These are phyloP conservation scores for Populus alba DNA, from an alignment of 345 rosid species.

Conservation along the genomic window DNA sequence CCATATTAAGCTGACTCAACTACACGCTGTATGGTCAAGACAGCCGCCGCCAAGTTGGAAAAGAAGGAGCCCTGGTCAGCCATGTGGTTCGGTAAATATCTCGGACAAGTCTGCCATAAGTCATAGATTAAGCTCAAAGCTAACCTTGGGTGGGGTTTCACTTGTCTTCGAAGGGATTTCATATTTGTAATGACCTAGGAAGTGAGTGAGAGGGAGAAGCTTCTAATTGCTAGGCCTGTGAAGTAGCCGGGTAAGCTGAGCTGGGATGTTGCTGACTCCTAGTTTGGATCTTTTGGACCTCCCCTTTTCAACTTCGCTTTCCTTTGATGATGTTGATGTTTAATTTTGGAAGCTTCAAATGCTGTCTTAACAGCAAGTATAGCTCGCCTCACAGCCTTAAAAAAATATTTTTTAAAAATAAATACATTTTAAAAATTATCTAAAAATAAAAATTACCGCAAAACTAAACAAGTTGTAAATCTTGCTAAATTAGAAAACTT, in stretches of 20 bases:
- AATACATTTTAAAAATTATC: too few species aligned
- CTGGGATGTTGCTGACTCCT: neutral
- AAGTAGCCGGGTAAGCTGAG: neutral
- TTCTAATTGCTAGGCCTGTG: neutral
- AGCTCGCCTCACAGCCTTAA: too few species aligned
- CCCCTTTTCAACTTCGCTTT: neutral
- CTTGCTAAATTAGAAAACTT: neutral
- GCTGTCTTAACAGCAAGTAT: neutral
- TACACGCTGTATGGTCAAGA: neutral
- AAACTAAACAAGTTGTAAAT: too few species aligned
- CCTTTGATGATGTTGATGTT: too few species aligned
- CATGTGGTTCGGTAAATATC: neutral
- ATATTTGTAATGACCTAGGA: neutral
- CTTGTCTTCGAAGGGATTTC: neutral
- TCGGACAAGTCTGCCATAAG: neutral
- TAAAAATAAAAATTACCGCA: too few species aligned
- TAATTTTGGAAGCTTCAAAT: neutral
- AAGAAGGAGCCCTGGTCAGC: neutral
- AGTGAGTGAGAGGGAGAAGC: neutral
- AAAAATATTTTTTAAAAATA: too few species aligned
- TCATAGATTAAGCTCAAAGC: neutral
- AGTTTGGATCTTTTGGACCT: neutral
- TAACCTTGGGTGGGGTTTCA: neutral
- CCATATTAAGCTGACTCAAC: neutral
- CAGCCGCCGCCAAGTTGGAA: constrained; percentile 3